A percentile compares a stretch with the other conserved stretches of the same genome.
Evolutionary conservation across 176 grass and related monocot genomes (phyloP).

Genomic region (Rhynchospora tenuis): DNA sequence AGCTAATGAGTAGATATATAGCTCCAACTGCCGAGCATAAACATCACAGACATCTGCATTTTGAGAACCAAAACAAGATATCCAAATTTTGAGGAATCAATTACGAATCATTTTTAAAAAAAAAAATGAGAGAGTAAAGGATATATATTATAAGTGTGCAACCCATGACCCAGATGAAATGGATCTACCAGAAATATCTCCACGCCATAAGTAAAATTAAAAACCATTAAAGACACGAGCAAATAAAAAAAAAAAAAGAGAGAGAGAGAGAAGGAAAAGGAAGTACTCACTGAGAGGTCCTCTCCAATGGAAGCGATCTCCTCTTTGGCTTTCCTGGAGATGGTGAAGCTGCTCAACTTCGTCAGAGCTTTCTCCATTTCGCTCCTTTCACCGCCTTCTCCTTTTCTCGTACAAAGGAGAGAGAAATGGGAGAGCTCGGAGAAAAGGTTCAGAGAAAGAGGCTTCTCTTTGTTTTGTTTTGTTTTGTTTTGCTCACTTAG

Average conservation of each 20-base stretch:
- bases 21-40: not conserved
- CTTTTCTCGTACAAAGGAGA: not conserved
- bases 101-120: not conserved
- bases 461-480: conserved; percentile 7
- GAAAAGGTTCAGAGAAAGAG: not conserved
- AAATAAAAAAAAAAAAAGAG: not conserved
- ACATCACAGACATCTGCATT: conserved; percentile 1
- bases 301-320: conserved; percentile 93
- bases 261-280: no score
- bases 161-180: not conserved
- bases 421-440: not conserved
- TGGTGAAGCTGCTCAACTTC: conserved; percentile 84
- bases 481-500: not conserved
- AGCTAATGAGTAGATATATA: not conserved
- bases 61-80: not conserved
- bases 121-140: not conserved
- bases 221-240: not conserved
- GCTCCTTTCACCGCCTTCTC: not conserved
- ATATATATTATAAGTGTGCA: not conserved
- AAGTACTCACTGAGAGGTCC: conserved; percentile 67
- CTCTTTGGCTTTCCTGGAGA: conserved; percentile 87
- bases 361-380: conserved; percentile 79
- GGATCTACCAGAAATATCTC: not conserved
- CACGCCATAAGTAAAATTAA: not conserved
- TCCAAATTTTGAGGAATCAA: not conserved